Evolutionary conservation across 2,329 filamentous ascomycete genomes (phyloP).

Genomic region (Pestalotiopsis sp.): DNA sequence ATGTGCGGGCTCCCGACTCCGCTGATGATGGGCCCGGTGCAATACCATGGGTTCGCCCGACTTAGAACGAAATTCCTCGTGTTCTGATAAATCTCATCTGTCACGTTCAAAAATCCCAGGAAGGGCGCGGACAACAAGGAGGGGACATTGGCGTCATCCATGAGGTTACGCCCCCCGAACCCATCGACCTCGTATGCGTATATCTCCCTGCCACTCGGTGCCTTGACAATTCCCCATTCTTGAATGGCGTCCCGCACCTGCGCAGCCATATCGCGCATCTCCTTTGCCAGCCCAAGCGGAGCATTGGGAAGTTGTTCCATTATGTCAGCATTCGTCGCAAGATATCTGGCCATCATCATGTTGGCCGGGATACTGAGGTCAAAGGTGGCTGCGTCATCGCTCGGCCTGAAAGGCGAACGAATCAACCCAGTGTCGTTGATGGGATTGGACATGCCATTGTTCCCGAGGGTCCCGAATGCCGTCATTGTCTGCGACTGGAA

Average conservation of each 20-base stretch:
- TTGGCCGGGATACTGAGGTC: slow-evolving; percentile 81
- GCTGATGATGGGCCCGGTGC: slow-evolving; percentile 54
- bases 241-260: slow-evolving; percentile 67
- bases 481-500: slow-evolving; percentile 69
- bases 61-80: slow-evolving; percentile 76
- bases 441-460: slow-evolving; percentile 72
- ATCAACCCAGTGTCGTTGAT: slow-evolving; percentile 72
- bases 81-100: slow-evolving; percentile 68
- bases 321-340: slow-evolving; percentile 44
- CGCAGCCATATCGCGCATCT: slow-evolving; percentile 56
- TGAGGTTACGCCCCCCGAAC: slow-evolving; percentile 59
- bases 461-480: slow-evolving; percentile 73
- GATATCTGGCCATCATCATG: slow-evolving; percentile 65
- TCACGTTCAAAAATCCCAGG: slow-evolving; percentile 47
- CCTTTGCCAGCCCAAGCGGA: slow-evolving; percentile 32
- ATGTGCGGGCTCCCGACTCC: slow-evolving; percentile 56
- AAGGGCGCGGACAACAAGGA: slow-evolving; percentile 59
- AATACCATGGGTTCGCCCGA: slow-evolving; percentile 73
- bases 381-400: slow-evolving; percentile 77
- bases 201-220: slow-evolving; percentile 59
- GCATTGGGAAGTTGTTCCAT: slow-evolving; percentile 36
- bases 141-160: slow-evolving; percentile 66
- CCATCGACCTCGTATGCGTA: slow-evolving; percentile 72
- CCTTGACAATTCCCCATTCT: slow-evolving; percentile 57
- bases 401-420: slow-evolving; percentile 77